Base-by-base conservation (phyloP, 257 asterid genomes). In the Fraxinus quadrangulata region DNA sequence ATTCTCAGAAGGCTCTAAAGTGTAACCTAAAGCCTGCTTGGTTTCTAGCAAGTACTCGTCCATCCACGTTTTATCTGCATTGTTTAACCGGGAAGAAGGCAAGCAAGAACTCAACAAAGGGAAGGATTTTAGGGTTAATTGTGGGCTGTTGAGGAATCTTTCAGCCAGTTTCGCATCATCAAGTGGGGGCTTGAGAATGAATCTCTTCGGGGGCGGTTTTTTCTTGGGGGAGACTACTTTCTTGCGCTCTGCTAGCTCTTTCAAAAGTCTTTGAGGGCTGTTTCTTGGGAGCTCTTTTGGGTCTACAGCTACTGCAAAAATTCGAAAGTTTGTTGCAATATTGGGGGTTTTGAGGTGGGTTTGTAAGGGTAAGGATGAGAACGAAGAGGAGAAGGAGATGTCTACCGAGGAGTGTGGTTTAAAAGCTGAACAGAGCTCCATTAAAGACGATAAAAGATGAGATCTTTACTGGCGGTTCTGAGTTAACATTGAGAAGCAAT, bases 61-160 rank as follows among this genome's bases (percentile, higher is more conserved):
- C 30, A 93, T 96, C 98, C 99, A 96, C 24, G 92, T 85, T 79
- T 77, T 88, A 61, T 96, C 98, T 17, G 96, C 96, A 81, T 89
- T 92, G 88, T 92, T 96, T 2, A 93, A 86, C 31, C 90, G 86
- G 36, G 88, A 71, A 33, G 92, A 88, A n/a, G 99, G 99, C 76
- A 96, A 80, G 76, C 99, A 96, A 74, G 99, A 96, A 76, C 99
- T 96, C 86, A 96, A 65, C 31, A 96, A 76, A 40, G 99, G 99
- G 79, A 96, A 96, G 10, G 92, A 79, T 47, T 96, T 96, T 5
- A 96, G 77, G 0, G 98, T 92, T 47, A 96, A 82, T 28, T 96
- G 98, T 0, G 98, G 99, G 76, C 99, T 96, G 76, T 93, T 96
- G 33, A 96, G 89, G 81, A 96, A 96, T 83, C 99, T 87, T 72